phyloP scores from a whole-genome alignment of 495 filamentous ascomycete species.

The Bacidia rubella region DNA sequence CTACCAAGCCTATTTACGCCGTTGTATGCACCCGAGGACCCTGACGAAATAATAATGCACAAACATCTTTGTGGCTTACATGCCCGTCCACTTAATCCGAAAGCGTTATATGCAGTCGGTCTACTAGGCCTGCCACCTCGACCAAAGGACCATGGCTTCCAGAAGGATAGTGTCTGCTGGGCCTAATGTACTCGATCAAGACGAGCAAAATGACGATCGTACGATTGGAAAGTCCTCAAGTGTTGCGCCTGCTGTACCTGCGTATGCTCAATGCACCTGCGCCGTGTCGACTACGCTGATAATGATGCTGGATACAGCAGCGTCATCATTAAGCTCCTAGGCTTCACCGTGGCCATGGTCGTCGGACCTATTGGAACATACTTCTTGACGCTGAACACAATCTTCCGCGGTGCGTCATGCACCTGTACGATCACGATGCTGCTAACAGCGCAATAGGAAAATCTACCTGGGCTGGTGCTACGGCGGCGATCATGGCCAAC shows the following conservation, averaged over 20 bases:
- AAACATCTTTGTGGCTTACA: too few species aligned
- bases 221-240: slow-evolving; percentile 23
- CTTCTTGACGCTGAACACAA: slow-evolving; percentile 58
- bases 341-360: slow-evolving; percentile 86
- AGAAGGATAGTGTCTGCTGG: slow-evolving; percentile 41
- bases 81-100: too few species aligned
- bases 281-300: slow-evolving; percentile 7
- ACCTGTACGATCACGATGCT: neutral
- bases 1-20: too few species aligned
- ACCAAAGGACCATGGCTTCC: slow-evolving; percentile 43
- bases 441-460: slow-evolving; percentile 46
- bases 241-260: slow-evolving; percentile 55
- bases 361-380: slow-evolving; percentile 72
- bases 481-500: slow-evolving; percentile 82
- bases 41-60: too few species aligned
- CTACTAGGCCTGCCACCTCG: neutral
- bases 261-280: slow-evolving; percentile 35
- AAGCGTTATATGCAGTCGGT: too few species aligned
- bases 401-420: slow-evolving; percentile 56
- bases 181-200: slow-evolving; percentile 39
- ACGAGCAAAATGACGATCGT: slow-evolving; percentile 28
- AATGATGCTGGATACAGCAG: slow-evolving; percentile 35
- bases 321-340: slow-evolving; percentile 79
- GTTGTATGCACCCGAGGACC: too few species aligned
- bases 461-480: slow-evolving; percentile 68